Evolutionary conservation across 2,329 filamentous ascomycete genomes (phyloP), one percentile per base, ranked within the genome.

Genomic region (Torrubiella hemipterigena): DNA sequence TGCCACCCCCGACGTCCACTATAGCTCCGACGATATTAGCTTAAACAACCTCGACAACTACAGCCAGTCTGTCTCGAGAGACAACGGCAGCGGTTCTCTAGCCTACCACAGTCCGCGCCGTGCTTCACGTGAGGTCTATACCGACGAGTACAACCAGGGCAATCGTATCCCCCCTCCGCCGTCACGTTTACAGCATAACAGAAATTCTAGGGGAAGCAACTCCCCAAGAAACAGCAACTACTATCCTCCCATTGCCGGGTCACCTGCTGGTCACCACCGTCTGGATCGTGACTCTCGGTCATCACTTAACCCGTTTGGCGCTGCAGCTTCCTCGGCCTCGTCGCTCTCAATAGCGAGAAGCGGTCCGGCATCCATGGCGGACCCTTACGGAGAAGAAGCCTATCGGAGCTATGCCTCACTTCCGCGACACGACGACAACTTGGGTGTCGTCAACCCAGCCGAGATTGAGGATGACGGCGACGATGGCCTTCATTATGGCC

Each of bases 381-480:
- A 64, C 14, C 48, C 65, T 39, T 75, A 71, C 48, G 58, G 63
- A 18, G 77, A 81, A 43, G 77, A 78, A 29, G 78, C 78, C 0
- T 85, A 84, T 49, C 69, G 71, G 33, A 67, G 69, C 42, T 73
- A 72, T 45, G 70, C 56, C 50, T 38, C 50, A 46, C 9, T 55
- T 54, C 23, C 57, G 48, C 54, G 65, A 55, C 18, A 65, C 67
- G 36, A 56, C 65, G 16, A 52, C 59, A 7, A n/a, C n/a, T 55
- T 77, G 4, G 69, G 70, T 23, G 59, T 71, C 2, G 69, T 91
- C 36, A 77, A 94, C 49, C 85, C 86, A 3, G 74, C 81, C 46
- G 76, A 78, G 11, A 87, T 94, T 40, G 72, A 71, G 15, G 87
- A 94, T 50, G 87, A 95, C 48, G 85, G 83, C 17, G 87, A 94